phyloP scores from a whole-genome alignment of 108 stramenopile genomes.

The Parietichytrium sp. region DNA sequence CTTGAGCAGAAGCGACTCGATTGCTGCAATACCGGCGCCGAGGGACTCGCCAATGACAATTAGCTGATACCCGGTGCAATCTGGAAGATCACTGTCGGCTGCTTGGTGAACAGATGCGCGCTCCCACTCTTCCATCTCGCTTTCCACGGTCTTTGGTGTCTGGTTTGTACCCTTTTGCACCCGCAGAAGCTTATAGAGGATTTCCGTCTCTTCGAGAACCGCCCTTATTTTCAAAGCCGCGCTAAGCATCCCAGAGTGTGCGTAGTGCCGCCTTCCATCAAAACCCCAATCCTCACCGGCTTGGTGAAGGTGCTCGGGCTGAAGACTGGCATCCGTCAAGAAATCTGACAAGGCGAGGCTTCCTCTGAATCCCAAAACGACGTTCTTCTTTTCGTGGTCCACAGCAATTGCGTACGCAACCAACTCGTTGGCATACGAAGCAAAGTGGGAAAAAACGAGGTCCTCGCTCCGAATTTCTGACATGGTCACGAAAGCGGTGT shows the following conservation, averaged over 20 bases:
- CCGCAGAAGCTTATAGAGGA: background rate
- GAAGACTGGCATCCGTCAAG: background rate
- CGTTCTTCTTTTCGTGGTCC: background rate
- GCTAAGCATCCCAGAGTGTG: background rate
- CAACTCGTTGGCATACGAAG: too few species aligned
- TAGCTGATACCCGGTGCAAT: background rate
- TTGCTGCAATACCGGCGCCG: background rate
- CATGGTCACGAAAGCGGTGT: too few species aligned
- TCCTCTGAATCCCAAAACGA: background rate
- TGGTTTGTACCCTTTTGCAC: too few species aligned
- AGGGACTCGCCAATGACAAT: background rate
- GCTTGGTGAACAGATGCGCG: background rate
- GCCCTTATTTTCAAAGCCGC: background rate
- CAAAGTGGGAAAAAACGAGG: too few species aligned
- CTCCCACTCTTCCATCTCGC: background rate
- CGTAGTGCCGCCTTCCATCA: background rate
- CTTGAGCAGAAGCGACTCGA: background rate
- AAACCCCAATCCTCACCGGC: background rate
- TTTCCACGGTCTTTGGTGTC: background rate
- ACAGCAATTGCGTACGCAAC: background rate
- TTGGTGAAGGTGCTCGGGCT: background rate
- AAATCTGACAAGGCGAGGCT: background rate
- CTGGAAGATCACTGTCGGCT: background rate
- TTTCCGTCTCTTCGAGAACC: background rate
- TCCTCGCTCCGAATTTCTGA: too few species aligned